Evolutionary conservation across 495 filamentous ascomycete species (phyloP).

Genomic region (Platismatia glauca): DNA sequence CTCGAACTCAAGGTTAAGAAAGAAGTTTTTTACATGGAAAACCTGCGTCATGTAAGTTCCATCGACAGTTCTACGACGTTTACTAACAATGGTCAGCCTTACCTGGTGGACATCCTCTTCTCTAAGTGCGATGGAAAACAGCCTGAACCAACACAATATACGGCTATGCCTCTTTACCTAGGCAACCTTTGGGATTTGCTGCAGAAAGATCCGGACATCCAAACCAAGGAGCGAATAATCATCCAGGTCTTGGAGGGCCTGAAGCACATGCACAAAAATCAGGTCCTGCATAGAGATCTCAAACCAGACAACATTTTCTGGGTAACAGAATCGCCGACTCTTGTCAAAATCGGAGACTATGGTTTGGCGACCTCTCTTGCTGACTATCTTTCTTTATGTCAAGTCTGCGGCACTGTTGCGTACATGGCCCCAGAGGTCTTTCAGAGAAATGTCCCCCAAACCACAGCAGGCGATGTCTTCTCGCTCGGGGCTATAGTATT

Average conservation of each 20-base stretch:
- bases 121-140: neutral
- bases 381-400: neutral
- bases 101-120: neutral
- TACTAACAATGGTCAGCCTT: neutral
- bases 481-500: neutral
- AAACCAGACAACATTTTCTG: neutral
- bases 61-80: neutral
- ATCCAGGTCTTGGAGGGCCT: neutral
- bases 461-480: neutral
- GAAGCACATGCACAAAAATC: neutral
- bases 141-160: neutral
- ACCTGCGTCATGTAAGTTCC: constrained; percentile 1
- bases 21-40: neutral
- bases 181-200: neutral
- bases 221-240: neutral
- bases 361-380: neutral
- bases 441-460: neutral
- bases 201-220: neutral
- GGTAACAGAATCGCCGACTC: neutral
- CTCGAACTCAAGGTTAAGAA: neutral
- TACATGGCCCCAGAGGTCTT: neutral
- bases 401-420: neutral
- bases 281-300: neutral
- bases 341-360: neutral
- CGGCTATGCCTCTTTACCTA: neutral